Base-by-base conservation (phyloP, 441 rosid species). In the Lepidium campestre region DNA sequence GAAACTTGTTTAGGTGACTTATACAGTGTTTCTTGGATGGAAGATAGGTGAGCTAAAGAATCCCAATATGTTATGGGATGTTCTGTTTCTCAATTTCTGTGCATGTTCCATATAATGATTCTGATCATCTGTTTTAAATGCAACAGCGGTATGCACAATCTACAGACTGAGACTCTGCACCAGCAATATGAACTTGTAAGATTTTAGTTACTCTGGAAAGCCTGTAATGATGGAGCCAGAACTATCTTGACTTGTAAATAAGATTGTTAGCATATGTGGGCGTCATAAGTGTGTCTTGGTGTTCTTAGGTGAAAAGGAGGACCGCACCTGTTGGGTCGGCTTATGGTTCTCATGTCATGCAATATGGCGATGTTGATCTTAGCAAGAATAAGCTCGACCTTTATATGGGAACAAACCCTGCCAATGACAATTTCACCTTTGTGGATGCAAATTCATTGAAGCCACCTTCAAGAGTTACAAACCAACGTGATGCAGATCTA, bases 1-100 rank as follows among this genome's bases (percentile, higher is more conserved):
- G 87, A 85, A 11, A 94, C 96, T 69, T 94, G 99, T 80, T 85
- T 94, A 81, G 99, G 97, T 60, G 99, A 91, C 85, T 81, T 94
- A 67, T 94, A 91, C 57, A 94, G 99, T 77, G 82, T 89, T 75
- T 87, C 93, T 56, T 89, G 97, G 99, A 93, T 93, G 97, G 99
- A 93, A 81, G 96, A 91, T 62, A 89, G 99, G 99, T 91, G 81
- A 37, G 55, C 70, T 49, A 44, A 61, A 54, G 46, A 45, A 35
- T 52, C 29, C 12, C 6, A 18, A 37, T 39, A 70, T 13, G 12
- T 40, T 40, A 13, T 40, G 42, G 4, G 27, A 47, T 60, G 18
- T 34, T 65, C 42, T 65, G 2, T 25, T 15, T 65, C 65, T 42
- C 48, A 27, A 17, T 55, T 50, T 75, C 17, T 32, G 19, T 52